These are phyloP conservation scores for Malus hybrid DNA, from an alignment of 331 rosid genomes.

Conservation along the genomic window DNA sequence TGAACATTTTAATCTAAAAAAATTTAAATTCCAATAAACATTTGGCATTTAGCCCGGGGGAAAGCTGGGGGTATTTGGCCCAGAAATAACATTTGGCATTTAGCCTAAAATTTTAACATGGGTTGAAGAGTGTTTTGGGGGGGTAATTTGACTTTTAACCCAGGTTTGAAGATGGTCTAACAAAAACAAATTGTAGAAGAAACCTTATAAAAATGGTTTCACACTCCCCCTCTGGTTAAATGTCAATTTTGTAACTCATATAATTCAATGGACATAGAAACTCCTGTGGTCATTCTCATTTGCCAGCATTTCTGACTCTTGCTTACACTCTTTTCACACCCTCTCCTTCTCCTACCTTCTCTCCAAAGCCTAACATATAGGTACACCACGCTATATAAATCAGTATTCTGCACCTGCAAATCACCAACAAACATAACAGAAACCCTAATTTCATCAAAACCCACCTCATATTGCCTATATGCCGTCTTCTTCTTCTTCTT, in stretches of 20 bases:
- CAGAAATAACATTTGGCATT: no score
- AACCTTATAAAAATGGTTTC: neutral
- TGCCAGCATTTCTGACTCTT: neutral
- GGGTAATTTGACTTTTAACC: no score
- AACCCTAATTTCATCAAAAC: neutral
- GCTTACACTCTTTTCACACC: slow-evolving; percentile 8
- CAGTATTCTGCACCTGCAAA: neutral
- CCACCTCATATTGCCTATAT: neutral
- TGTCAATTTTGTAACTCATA: neutral
- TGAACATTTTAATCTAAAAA: no score
- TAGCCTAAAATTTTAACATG: no score
- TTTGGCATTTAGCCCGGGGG: no score
- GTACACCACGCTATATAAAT: neutral
- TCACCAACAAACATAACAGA: neutral
- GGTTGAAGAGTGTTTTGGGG: no score
- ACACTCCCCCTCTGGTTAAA: neutral
- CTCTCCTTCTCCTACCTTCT: neutral
- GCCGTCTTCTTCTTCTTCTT: neutral
- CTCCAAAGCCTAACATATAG: neutral
- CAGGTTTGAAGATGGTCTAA: no score
- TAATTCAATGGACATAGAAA: neutral
- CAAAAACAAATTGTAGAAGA: neutral
- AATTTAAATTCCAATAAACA: no score
- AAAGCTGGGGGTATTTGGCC: no score
- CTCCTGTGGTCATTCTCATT: neutral